Conservation (phyloP, 345 rosid genomes). For the Acer saccharum region DNA sequence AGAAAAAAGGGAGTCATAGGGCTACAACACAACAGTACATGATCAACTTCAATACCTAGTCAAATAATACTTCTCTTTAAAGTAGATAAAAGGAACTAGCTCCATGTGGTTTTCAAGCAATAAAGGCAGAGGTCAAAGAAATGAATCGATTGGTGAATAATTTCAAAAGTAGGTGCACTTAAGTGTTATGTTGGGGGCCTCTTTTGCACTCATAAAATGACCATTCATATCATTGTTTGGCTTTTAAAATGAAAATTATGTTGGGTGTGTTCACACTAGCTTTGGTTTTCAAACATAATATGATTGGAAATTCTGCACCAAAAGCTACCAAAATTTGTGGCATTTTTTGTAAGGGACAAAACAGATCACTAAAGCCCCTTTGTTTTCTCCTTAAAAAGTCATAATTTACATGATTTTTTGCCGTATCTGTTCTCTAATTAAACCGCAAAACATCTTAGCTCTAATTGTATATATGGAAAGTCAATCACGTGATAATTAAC, state of each 20-base stretch:
- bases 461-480: neutral
- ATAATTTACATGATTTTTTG: neutral
- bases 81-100: slow-evolving; percentile 1
- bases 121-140: slow-evolving; percentile 21
- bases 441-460: neutral
- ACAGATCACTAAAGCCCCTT: neutral
- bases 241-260: slow-evolving; percentile 5
- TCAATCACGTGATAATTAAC: neutral
- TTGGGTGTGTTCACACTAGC: slow-evolving; percentile 15
- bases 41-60: neutral
- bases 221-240: slow-evolving; percentile 11
- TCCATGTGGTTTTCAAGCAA: slow-evolving; percentile 21
- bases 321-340: neutral
- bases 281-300: neutral
- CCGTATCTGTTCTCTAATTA: neutral
- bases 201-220: slow-evolving; percentile 12
- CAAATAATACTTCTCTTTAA: neutral
- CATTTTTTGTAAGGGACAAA: neutral
- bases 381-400: neutral
- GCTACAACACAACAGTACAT: neutral
- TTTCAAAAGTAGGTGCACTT: slow-evolving; percentile 33
- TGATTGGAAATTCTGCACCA: neutral
- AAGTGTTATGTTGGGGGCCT: slow-evolving; percentile 12
- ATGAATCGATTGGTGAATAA: slow-evolving; percentile 28
- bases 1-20: neutral